phyloP scores from a whole-genome alignment of 768 basidiomycete species.

The Phylloporus scabripes region DNA sequence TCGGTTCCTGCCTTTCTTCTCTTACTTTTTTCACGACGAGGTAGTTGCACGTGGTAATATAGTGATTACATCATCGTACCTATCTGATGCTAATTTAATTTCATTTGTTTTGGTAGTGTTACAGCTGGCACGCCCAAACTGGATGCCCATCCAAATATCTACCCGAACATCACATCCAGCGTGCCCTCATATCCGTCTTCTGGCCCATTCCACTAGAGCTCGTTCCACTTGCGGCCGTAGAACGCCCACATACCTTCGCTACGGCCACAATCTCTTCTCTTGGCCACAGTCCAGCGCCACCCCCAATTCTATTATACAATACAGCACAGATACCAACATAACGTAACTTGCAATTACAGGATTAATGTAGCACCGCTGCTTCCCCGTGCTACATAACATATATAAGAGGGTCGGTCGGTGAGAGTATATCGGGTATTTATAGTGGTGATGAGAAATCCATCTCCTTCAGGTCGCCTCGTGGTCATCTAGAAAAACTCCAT shows the following conservation, averaged over 20 bases:
- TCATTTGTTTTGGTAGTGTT: neutral
- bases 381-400: neutral
- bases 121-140: constrained; percentile 13
- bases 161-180: neutral
- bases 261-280: too few species aligned
- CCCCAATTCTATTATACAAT: too few species aligned
- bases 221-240: too few species aligned
- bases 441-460: constrained; percentile 16
- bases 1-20: too few species aligned
- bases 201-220: too few species aligned
- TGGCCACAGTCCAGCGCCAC: too few species aligned
- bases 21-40: constrained; percentile 8
- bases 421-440: constrained; percentile 25
- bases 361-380: neutral
- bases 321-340: neutral
- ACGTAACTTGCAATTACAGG: constrained; percentile 21
- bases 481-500: constrained; percentile 2
- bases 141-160: neutral
- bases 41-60: constrained; percentile 16
- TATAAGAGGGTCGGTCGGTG: constrained; percentile 15
- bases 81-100: constrained; percentile 22
- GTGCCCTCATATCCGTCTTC: too few species aligned
- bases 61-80: constrained; percentile 27
- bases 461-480: constrained; percentile 26
- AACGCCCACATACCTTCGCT: too few species aligned